These are phyloP conservation scores for Cicer judaicum DNA, from an alignment of 306 rosid genomes.

Conservation along the genomic window DNA sequence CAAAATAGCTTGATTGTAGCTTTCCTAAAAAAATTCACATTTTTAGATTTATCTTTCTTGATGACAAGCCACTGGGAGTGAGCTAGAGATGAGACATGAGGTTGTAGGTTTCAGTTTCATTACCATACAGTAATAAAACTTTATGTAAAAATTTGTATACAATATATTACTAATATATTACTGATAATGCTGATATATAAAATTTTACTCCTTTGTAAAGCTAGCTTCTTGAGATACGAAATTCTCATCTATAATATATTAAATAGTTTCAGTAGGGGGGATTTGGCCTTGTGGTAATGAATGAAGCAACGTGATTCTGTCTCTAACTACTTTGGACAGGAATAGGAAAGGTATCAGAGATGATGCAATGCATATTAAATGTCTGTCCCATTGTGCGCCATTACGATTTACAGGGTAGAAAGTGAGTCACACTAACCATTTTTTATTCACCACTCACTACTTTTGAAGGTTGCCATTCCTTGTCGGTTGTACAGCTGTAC, in stretches of 20 bases:
- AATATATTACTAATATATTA: too few species aligned
- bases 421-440: constrained; percentile 14
- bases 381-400: not conserved
- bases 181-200: not conserved
- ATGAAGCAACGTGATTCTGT: constrained; percentile 21
- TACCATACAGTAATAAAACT: not conserved
- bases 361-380: constrained; percentile 7
- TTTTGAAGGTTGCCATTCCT: constrained; percentile 1
- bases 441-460: not conserved
- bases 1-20: not conserved
- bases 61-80: not conserved
- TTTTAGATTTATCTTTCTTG: not conserved
- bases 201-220: not conserved
- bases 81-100: not conserved
- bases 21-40: not conserved
- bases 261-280: not conserved
- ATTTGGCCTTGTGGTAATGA: not conserved
- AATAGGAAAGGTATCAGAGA: constrained; percentile 21
- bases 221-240: not conserved
- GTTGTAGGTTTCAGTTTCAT: not conserved
- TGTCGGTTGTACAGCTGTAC: constrained; percentile 17
- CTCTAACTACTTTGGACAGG: constrained; percentile 15
- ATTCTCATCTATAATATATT: constrained; percentile 2
- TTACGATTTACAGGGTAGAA: not conserved
- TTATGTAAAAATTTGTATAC: not conserved